Percentiles rank a stretch among this genome's conserved stretches.
These are phyloP conservation scores for Metschnikowia sp. DNA, from an alignment of 805 yeast species.

Conservation along the genomic window DNA sequence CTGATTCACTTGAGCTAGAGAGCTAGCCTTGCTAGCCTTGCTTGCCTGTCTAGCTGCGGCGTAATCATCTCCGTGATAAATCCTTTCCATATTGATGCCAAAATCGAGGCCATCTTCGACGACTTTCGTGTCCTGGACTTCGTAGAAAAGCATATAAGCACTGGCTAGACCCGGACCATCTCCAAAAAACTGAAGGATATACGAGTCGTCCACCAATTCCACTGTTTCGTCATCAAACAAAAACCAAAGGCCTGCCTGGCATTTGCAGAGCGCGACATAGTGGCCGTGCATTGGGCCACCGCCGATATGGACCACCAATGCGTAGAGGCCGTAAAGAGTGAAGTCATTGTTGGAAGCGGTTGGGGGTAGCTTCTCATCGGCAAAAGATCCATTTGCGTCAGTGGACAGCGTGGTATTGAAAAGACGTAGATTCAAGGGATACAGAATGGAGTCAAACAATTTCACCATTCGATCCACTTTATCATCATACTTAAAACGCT, in stretches of 20 bases:
- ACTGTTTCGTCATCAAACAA: conserved; percentile 95
- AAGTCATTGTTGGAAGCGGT: conserved; percentile 32
- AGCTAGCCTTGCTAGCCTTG: background rate
- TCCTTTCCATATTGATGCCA: conserved; percentile 71
- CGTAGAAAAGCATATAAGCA: conserved; percentile 86
- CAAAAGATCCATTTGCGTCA: background rate
- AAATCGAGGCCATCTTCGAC: conserved; percentile 35
- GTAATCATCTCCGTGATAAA: conserved; percentile 52
- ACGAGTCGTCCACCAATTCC: conserved; percentile 78
- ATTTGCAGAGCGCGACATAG: conserved; percentile 82
- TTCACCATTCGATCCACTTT: conserved; percentile 76
- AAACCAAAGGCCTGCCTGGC: conserved; percentile 79
- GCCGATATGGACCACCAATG: conserved; percentile 91
- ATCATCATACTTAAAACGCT: conserved; percentile 90
- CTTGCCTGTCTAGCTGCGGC: conserved; percentile 13
- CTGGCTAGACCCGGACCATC: conserved; percentile 85
- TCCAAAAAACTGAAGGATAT: conserved; percentile 83
- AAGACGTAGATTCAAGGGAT: conserved; percentile 69
- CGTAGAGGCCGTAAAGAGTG: conserved; percentile 69
- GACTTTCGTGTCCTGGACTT: conserved; percentile 41
- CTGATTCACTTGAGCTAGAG: background rate
- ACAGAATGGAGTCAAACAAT: conserved; percentile 78
- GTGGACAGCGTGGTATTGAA: conserved; percentile 52
- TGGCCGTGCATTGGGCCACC: conserved; percentile 99
- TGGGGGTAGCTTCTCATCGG: background rate